Base-by-base conservation (phyloP, 352 stramenopile species). In the Pythium sp. region DNA sequence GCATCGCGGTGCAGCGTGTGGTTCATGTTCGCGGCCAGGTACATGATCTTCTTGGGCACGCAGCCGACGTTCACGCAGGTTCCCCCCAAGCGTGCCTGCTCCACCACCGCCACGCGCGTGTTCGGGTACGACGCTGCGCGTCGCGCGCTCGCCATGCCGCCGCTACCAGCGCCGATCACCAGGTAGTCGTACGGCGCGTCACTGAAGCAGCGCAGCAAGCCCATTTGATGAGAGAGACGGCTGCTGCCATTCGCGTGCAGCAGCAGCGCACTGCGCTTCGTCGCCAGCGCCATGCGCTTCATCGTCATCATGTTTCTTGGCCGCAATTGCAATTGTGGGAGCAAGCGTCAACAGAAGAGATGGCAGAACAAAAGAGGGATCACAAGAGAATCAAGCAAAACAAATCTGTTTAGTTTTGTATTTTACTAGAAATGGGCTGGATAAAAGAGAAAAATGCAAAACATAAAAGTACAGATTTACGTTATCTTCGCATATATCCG, bases 61-160 rank as follows among this genome's bases (percentile, higher is more conserved):
- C 97, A 99, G 63, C 98, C 97, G 0, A 99, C 96, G 76, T 99
- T 99, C 58, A 99, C 97, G 70, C 97, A 99, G n/a, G 98, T 99
- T 62, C 98, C 97, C 58, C 96, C 97, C 59, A 94, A 74, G 38
- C 80, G 80, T 58, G 75, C 75, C n/a, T 87, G 81, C 78, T 99
- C 98, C 28, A 99, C 84, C 18, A 99, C 81, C 3, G 93, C 96
- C 24, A 99, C 97, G 71, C 98, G 98, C 86, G 80, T 99, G 89
- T 59, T 77, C 58, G 67, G 68, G 70, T 86, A 89, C 30, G 72
- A 77, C 24, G 94, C 95, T 12, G 97, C 92, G 67, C 95, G 89
- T 38, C 95, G 88, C 20, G 97, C 94, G 57, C 85, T 97, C 26
- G 95, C 91, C 68, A 99, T 95, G 60, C 97, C 97, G 20, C 93